Evolutionary conservation across 192 early-diverging fungal genomes (phyloP).

Genomic region (Gaertneriomyces sp.): DNA sequence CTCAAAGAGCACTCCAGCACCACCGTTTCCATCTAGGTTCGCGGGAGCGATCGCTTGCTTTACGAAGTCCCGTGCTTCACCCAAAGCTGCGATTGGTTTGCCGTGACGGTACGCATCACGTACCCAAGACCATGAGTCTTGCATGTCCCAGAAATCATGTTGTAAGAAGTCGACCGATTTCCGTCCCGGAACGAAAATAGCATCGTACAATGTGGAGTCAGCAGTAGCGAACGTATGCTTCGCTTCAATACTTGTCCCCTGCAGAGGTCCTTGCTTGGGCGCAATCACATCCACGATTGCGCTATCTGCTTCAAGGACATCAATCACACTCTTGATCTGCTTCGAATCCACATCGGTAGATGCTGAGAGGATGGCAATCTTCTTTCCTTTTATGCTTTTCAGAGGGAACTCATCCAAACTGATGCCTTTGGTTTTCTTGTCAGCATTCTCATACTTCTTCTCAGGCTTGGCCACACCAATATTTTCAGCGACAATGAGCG

Average conservation of each 20-base stretch:
- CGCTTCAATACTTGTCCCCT: constrained; percentile 14
- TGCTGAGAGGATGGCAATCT: constrained; percentile 14
- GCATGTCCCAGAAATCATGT: constrained; percentile 5
- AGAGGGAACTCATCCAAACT: constrained; percentile 11
- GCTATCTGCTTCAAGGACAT: not conserved
- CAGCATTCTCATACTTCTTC: not conserved
- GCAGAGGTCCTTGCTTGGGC: not conserved
- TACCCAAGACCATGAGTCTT: constrained; percentile 17
- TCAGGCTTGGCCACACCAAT: constrained; percentile 15
- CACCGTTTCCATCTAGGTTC: not conserved
- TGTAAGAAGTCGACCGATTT: not conserved
- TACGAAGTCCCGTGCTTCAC: constrained; percentile 11
- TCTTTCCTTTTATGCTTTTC: constrained; percentile 2
- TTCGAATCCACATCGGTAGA: not conserved
- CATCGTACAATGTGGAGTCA: constrained; percentile 7
- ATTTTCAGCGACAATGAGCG: constrained; percentile 20
- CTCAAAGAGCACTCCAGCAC: not conserved
- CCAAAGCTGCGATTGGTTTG: constrained; percentile 27
- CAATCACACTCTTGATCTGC: constrained; percentile 1
- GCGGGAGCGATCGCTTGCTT: constrained; percentile 2
- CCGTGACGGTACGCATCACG: constrained; percentile 25
- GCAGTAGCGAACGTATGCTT: constrained; percentile 7
- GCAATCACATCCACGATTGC: constrained; percentile 12
- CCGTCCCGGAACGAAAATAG: constrained; percentile 5
- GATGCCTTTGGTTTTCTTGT: constrained; percentile 12